Evolutionary conservation across 75 land plant species (phyloP).

Genomic region (Sequoiadendron giganteum): DNA sequence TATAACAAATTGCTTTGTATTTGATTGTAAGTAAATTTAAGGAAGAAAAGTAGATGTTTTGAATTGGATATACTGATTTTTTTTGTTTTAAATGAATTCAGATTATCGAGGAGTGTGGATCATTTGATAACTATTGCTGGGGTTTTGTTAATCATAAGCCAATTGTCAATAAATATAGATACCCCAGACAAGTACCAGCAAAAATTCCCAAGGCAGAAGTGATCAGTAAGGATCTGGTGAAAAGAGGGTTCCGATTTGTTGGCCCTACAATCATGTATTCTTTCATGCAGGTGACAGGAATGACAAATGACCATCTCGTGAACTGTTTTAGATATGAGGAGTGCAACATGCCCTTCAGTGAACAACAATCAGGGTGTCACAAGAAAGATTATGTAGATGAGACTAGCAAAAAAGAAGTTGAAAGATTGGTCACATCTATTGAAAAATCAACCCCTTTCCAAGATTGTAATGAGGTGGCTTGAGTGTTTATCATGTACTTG

Average conservation of each 20-base stretch:
- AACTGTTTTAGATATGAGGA: conserved; percentile 51
- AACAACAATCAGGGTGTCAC: neutral
- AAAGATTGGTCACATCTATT: neutral
- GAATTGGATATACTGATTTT: neutral
- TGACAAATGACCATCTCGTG: conserved; percentile 65
- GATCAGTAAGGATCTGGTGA: conserved; percentile 62
- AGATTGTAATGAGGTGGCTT: conserved; percentile 6
- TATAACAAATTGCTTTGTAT: neutral
- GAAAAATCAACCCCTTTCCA: conserved; percentile 7
- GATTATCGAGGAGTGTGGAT: conserved; percentile 49
- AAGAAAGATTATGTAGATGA: conserved; percentile 6
- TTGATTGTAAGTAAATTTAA: neutral
- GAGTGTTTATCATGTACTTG: neutral
- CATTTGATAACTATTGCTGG: conserved; percentile 54
- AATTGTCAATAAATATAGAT: conserved; percentile 38
- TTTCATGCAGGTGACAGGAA: conserved; percentile 67
- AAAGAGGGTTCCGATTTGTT: conserved; percentile 59
- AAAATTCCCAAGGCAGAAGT: conserved; percentile 65
- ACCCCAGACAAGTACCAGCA: conserved; percentile 56
- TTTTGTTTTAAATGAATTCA: conserved; percentile 13
- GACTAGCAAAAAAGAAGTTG: neutral
- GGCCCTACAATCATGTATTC: conserved; percentile 71
- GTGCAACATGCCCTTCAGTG: conserved; percentile 2
- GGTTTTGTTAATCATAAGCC: conserved; percentile 64
- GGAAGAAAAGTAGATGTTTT: neutral